These are phyloP conservation scores for Neoboletus brunneissimus DNA, from an alignment of 768 basidiomycete species.

Conservation along the genomic window DNA sequence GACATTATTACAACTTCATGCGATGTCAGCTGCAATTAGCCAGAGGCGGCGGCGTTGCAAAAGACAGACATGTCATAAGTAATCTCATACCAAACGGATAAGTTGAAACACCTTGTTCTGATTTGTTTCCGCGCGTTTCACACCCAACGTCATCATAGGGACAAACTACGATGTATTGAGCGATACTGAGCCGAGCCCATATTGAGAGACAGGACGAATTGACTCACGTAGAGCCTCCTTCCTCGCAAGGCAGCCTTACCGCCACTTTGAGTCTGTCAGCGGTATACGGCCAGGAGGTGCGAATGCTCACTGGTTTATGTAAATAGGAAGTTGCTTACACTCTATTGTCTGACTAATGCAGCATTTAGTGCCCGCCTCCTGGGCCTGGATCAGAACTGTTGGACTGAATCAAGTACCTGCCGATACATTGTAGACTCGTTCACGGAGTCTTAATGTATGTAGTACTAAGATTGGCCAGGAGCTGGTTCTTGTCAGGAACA, in stretches of 20 bases:
- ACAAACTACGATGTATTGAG: not conserved
- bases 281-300: not conserved
- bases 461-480: not conserved
- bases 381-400: not conserved
- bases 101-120: conserved; percentile 1
- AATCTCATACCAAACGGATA: not conserved
- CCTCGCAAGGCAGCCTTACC: not conserved
- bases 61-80: not conserved
- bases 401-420: not conserved
- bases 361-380: not conserved
- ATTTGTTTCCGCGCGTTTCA: not conserved
- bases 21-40: conserved; percentile 8
- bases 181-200: not conserved
- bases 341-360: not conserved
- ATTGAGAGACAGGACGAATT: not conserved
- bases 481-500: not conserved
- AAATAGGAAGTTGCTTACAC: not conserved
- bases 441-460: not conserved
- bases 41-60: conserved; percentile 3
- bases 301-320: not conserved
- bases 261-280: too few relatives aligned
- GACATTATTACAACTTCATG: conserved; percentile 5
- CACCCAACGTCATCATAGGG: not conserved
- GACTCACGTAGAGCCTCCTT: not conserved
- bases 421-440: not conserved